Evolutionary conservation across 768 basidiomycete species (phyloP), one percentile per base, ranked within the genome.

Genomic region (Calocybe indica): DNA sequence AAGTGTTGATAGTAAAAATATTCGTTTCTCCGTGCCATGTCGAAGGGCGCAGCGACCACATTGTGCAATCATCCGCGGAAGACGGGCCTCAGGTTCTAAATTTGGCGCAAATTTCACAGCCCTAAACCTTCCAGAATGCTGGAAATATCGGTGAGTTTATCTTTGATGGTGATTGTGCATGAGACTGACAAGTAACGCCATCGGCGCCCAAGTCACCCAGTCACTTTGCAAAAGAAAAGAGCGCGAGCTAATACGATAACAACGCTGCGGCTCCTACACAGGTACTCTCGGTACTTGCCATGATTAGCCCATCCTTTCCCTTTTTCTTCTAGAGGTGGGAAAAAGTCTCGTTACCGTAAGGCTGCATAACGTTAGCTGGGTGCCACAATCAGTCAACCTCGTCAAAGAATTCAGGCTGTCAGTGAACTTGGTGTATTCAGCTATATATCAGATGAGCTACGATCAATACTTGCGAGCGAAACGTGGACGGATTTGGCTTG

Each of bases 51-150:
- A 60, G 47, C 51, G 55, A 52, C 55, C 47, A 53, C 52, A 59
- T 62, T 67, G 64, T 57, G 56, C 69, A 72, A 69, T 71, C 67
- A 62, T 70, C 73, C 73, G 72, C 67, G 70, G 67, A 65, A 69
- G 68, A 62, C 72, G 73, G 73, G 59, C 50, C 53, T 53, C 48
- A 56, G 53, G 59, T 57, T 58, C 69, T 66, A 67, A 62, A 66
- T 65, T 65, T 57, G 61, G 66, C 52, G 53, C 51, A 57, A 60
- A 56, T 57, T 64, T 67, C 66, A 58, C 62, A 66, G 56, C 51
- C 45, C 54, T 2, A 64, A 73, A 71, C 68, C 56, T 72, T 71
- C 70, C 70, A 58, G 45, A 59, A 48, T 60, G 52, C 64, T 61
- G 71, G 66, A 57, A 52, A 22, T 36, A 68, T 69, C 66, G 60